Evolutionary conservation across 1,139 yeast species (phyloP).

Genomic region (Magnusiomyces paraingens): DNA sequence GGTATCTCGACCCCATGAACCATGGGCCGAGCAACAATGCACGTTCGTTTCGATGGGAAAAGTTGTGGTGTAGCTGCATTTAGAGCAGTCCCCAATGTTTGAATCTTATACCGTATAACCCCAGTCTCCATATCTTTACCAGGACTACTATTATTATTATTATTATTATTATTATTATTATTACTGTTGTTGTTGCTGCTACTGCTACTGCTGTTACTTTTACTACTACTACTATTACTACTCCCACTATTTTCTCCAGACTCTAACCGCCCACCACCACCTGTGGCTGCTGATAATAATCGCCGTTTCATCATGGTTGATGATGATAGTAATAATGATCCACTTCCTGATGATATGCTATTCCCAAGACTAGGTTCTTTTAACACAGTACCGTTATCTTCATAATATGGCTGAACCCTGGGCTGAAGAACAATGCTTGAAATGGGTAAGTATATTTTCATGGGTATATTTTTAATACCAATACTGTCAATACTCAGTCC

Average conservation of each 20-base stretch:
- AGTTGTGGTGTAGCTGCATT: conserved; percentile 41
- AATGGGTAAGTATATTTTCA: conserved; percentile 51
- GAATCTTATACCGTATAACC: conserved; percentile 18
- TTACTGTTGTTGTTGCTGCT: no score
- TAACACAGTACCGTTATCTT: neutral
- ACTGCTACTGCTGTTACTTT: no score
- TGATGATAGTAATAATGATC: neutral
- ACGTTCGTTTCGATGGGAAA: conserved; percentile 34
- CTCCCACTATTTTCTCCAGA: neutral
- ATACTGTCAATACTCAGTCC: neutral
- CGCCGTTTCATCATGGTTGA: neutral
- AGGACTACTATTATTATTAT: neutral
- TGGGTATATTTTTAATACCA: conserved; percentile 38
- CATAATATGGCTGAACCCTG: conserved; percentile 35
- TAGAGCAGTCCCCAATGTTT: conserved; percentile 41
- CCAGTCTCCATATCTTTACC: neutral
- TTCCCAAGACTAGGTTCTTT: no score
- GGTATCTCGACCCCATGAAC: conserved; percentile 62
- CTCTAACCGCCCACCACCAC: no score
- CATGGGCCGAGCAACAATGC: conserved; percentile 40
- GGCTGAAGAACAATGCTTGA: conserved; percentile 44
- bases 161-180: no score
- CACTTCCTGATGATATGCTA: no score
- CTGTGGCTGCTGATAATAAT: neutral
- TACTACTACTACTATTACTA: no score